A percentile compares a stretch with the other conserved stretches of the same genome.
Conservation (phyloP, 1,284 basidiomycete species). For the Cryptococcus deneoformans region DNA sequence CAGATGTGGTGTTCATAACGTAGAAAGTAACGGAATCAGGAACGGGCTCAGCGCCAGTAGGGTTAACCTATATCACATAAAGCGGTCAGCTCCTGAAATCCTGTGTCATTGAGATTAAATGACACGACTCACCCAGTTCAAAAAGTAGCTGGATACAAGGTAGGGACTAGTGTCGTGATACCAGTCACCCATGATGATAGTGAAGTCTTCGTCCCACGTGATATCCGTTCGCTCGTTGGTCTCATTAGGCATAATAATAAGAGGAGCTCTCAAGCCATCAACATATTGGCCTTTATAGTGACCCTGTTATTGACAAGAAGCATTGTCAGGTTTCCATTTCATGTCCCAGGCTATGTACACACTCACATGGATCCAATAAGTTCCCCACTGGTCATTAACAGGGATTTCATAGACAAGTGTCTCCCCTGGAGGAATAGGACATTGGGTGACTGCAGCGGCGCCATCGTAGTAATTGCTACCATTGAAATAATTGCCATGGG, state of each 20-base stretch:
- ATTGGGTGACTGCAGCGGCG: conserved; percentile 75
- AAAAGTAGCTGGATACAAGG: conserved; percentile 64
- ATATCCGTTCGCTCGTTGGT: conserved; percentile 50
- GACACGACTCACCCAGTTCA: conserved; percentile 54
- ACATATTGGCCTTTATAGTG: conserved; percentile 73
- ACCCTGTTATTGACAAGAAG: conserved; percentile 53
- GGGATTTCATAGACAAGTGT: neutral
- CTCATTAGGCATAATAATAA: conserved; percentile 65
- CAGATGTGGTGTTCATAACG: conserved; percentile 60
- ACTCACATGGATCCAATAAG: too few species aligned
- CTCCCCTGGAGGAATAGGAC: conserved; percentile 69
- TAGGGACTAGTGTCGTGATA: conserved; percentile 65
- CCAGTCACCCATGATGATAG: conserved; percentile 80
- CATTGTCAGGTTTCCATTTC: neutral
- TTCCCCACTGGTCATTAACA: too few species aligned
- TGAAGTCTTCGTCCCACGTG: conserved; percentile 88
- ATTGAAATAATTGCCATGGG: conserved; percentile 93
- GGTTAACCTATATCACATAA: neutral
- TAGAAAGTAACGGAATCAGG: conserved; percentile 84
- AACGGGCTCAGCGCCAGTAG: conserved; percentile 75
- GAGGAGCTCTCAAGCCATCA: conserved; percentile 49
- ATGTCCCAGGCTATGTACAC: too few species aligned
- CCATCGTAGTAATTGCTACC: conserved; percentile 81
- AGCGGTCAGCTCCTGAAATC: too few species aligned
- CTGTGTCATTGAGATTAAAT: too few species aligned